Base-by-base conservation (phyloP, 306 rosid species). In the Hylodesmum podocarpum region DNA sequence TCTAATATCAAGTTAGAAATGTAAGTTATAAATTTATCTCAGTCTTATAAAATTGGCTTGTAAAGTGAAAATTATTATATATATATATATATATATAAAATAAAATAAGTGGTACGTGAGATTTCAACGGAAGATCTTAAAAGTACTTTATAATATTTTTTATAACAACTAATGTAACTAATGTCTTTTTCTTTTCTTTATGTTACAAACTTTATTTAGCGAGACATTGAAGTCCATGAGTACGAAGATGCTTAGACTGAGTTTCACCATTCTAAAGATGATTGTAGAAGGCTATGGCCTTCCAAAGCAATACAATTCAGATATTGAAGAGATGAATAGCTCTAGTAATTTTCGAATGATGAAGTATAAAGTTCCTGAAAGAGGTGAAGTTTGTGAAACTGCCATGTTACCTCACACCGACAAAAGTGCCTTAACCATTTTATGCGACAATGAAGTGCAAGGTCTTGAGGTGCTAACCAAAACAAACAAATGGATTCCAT, bases 371-470 rank as follows among this genome's bases (percentile, higher is more conserved):
- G 69, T 55, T 51, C 87, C 90, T 59, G 40, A 81, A 9, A 14
- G 0, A 6, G 28, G 25, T 68, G 46, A 80, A 75, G 67, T 63
- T 11, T 27, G 73, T 6, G 82, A 71, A 15, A 10, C 31, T 5
- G 89, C 80, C 0, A 29, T 90, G 8, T 29, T 72, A 4, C 72
- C 93, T 55, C 96, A 90, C 61, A 86, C 91, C 0, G 93, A 90
- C 84, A 88, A 80, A 74, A 50, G 37, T 9, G 25, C 74, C 41
- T 15, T 83, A 18, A 83, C 93, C 58, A 18, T 87, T 55, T 69
- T 90, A 9, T 85, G 78, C 77, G 85, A 88, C 51, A 83, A 90
- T 70, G 81, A 87, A 4, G 89, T 90, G 0, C 86, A 83, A 3
- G 93, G 93, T 22, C 86, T 90, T 3, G 64, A 90, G 21, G 61